Evolutionary conservation across 2,329 filamentous ascomycete genomes (phyloP).

Genomic region (Alternaria hordeiaustralica): DNA sequence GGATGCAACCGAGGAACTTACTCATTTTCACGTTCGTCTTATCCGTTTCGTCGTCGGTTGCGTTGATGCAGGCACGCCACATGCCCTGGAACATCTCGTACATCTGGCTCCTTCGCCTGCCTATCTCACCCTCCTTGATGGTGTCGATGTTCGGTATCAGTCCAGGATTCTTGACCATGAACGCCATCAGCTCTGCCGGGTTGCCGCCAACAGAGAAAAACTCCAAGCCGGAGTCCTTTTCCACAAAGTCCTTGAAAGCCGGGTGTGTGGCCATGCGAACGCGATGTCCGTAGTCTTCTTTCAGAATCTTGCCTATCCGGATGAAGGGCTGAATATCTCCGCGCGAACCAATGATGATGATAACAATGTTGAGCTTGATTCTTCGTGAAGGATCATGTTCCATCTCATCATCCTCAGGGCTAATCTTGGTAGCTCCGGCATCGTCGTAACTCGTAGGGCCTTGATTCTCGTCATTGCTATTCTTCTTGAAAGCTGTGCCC

Average conservation of each 20-base stretch:
- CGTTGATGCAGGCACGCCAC: conserved; percentile 78
- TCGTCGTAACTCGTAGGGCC: conserved; percentile 29
- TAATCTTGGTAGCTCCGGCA: conserved; percentile 28
- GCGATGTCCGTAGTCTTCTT: conserved; percentile 73
- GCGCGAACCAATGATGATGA: conserved; percentile 82
- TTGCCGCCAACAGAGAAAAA: conserved; percentile 84
- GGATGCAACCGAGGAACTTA: conserved; percentile 17
- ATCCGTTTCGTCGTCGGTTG: conserved; percentile 72
- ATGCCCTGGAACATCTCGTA: conserved; percentile 84
- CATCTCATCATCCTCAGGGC: conserved; percentile 44
- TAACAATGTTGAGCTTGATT: conserved; percentile 75
- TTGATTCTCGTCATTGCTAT: conserved; percentile 53
- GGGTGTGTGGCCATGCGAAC: conserved; percentile 82
- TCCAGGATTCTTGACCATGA: conserved; percentile 85
- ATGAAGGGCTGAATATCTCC: conserved; percentile 84
- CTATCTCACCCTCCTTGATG: conserved; percentile 75
- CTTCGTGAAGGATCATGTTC: conserved; percentile 38
- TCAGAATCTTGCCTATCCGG: conserved; percentile 74
- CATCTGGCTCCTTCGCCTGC: conserved; percentile 71
- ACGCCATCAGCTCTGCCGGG: conserved; percentile 82
- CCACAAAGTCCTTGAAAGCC: conserved; percentile 76
- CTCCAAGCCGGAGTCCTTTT: conserved; percentile 74
- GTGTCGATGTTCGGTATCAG: conserved; percentile 77
- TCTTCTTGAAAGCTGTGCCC: conserved; percentile 67
- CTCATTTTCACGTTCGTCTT: conserved; percentile 65